Conservation (phyloP, 441 rosid species). For the Geranium incanum region DNA sequence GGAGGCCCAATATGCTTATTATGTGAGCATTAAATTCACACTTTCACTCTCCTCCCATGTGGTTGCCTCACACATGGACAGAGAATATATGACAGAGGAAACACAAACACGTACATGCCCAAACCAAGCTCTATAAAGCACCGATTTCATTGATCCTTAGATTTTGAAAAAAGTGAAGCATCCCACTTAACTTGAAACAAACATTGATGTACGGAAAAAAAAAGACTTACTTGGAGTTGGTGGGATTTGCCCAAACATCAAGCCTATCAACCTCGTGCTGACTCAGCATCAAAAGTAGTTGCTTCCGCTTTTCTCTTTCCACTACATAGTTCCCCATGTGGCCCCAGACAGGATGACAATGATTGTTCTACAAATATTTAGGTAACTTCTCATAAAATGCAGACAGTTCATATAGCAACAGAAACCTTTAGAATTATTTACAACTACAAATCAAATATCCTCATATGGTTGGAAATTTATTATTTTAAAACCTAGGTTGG, state of each 20-base stretch:
- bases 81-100: too few species aligned
- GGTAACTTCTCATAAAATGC: slow-evolving; percentile 21
- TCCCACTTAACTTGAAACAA: neutral
- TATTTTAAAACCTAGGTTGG: neutral
- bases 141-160: neutral
- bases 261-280: slow-evolving; percentile 98
- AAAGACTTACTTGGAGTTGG: slow-evolving; percentile 38
- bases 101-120: too few species aligned
- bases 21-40: too few species aligned
- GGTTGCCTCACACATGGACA: too few species aligned
- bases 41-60: too few species aligned
- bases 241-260: slow-evolving; percentile 97
- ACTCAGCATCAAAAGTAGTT: slow-evolving; percentile 86
- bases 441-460: neutral
- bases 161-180: neutral
- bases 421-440: slow-evolving; percentile 7
- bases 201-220: neutral
- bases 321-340: slow-evolving; percentile 67
- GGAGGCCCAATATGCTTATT: too few species aligned
- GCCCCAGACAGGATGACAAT: slow-evolving; percentile 92
- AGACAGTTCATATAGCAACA: slow-evolving; percentile 7
- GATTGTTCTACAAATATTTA: slow-evolving; percentile 50
- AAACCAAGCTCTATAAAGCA: neutral
- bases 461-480: slow-evolving; percentile 5
- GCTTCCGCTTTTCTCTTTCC: slow-evolving; percentile 86